Evolutionary conservation across 176 grass and related monocot species (phyloP).

Genomic region (Triticum aestivum): DNA sequence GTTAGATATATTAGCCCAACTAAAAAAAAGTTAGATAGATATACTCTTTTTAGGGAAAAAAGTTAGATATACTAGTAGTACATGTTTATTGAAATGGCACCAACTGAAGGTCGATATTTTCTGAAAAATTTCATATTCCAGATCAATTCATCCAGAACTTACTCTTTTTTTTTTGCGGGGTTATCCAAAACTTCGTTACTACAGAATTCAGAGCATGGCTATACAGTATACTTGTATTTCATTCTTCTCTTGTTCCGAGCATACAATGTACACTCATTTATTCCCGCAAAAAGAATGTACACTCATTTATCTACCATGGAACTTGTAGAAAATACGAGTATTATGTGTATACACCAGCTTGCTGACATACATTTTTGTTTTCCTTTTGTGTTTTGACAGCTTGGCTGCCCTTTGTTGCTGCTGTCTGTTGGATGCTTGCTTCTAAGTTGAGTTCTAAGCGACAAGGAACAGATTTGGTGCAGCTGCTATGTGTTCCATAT

Average conservation of each 20-base stretch:
- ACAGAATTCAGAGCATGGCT: background rate
- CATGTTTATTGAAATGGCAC: background rate
- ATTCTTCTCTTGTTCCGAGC: background rate
- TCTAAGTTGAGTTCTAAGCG: background rate
- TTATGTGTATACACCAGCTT: background rate
- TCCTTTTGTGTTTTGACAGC: background rate
- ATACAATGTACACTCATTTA: background rate
- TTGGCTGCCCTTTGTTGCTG: conserved; percentile 34
- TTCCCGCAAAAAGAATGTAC: no score
- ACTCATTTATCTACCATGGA: background rate
- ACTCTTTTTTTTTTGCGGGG: background rate
- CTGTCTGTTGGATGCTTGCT: conserved; percentile 25
- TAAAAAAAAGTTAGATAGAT: no score
- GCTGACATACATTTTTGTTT: background rate
- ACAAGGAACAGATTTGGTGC: background rate
- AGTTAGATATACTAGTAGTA: no score
- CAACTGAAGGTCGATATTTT: background rate
- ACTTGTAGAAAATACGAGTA: background rate
- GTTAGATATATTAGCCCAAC: no score
- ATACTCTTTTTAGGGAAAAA: no score
- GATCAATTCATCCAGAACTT: background rate
- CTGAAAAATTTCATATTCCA: background rate
- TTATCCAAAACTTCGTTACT: background rate
- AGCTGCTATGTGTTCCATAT: background rate
- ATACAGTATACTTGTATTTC: background rate